Base-by-base conservation (phyloP, 2,329 filamentous ascomycete genomes). In the Cladosporium sp. region DNA sequence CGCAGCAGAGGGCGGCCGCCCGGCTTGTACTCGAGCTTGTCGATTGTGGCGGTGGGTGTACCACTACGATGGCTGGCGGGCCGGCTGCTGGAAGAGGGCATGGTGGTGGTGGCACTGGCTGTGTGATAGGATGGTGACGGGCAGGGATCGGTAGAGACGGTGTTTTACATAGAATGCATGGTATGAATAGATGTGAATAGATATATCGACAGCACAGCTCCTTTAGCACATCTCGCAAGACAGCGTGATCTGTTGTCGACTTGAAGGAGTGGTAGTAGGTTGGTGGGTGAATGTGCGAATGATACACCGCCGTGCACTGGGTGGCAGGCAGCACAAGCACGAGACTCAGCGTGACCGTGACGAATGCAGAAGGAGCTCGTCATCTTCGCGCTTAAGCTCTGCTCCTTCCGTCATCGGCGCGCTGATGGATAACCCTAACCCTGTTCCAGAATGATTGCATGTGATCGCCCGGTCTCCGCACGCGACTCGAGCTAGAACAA, bases 21-120 rank as follows among this genome's bases (percentile, higher is more conserved):
- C 65, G 76, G 74, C 32, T 76, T 75, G 74, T 82, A 84, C 74
- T 84, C 82, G 73, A 83, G 80, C 74, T 83, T 83, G 77, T 81
- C 80, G 72, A 84, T 83, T 71, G 65, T 65, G 48, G 48, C 26
- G 36, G 58, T 56, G 36, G 32, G 62, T 10, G 36, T 48, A 23
- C 36, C 53, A 56, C 58, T 61, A 36, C 63, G 28, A 58, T 59
- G 54, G 62, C 62, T 64, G 28, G 26, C 62, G 28, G 62, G 62
- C 54, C 62, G 62, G 39, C 62, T 64, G 43, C 54, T 58, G 36
- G 62, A 64, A 43, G 62, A 58, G 13, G 62, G 62, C 62, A 64
- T 64, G 39, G 62, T 62, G 59, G 30, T 21, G 62, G 39, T 46
- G 59, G 30, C 21, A 54, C 39, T 46, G 43, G 43, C 28, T 39